Base-by-base conservation (phyloP, 1,284 basidiomycete species). In the Austroboletus olivaceoglutinosus region DNA sequence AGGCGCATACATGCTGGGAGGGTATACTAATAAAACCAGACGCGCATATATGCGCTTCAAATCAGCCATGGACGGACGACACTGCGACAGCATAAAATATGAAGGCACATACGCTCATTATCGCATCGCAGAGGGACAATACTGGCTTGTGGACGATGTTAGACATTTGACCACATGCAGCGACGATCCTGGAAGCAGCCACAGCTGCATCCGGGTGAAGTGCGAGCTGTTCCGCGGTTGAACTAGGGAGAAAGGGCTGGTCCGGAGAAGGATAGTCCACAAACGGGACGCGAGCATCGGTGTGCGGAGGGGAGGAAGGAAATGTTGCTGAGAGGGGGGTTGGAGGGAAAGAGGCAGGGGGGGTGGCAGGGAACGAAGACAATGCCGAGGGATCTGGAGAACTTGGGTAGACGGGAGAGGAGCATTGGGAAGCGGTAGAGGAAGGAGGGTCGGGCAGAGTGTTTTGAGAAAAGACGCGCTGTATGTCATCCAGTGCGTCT, bases 1-100 rank as follows among this genome's bases (percentile, higher is more conserved):
- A 89, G 73, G 21, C 86, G 78, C 62, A 89, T 70, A 61, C 84
- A 86, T 10, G 83, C 78, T 0, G 86, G 83, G 18, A 89, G 71
- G 60, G 86, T 83, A 58, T 86, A 87, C 85, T 87, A 31, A 40
- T 13, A 25, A n/a, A 19, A 25, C 23, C 25, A n/a, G n/a, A n/a
- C n/a, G n/a, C 21, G 50, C 50, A 59, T 63, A 51, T 39, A 62
- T 48, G 55, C 48, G 43, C 33, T 43, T n/a, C 2, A 47, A 46
- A 41, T n/a, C 12, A 36, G 27, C 2, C 10, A 39, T 8, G 8
- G 15, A 33, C 2, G 10, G 34, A 16, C 16, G 9, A n/a, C 34
- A 16, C 15, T 2, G 16, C 16, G 22, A 15, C 12, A 2, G 16
- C 18, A 16, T 10, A 4, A 19, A 9, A 30, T 1, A 16, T 11